A percentile compares a stretch with the other conserved stretches of the same genome.
Evolutionary conservation across 371 early-diverging fungal genomes (phyloP).

Genomic region (Fennellomyces sp.): DNA sequence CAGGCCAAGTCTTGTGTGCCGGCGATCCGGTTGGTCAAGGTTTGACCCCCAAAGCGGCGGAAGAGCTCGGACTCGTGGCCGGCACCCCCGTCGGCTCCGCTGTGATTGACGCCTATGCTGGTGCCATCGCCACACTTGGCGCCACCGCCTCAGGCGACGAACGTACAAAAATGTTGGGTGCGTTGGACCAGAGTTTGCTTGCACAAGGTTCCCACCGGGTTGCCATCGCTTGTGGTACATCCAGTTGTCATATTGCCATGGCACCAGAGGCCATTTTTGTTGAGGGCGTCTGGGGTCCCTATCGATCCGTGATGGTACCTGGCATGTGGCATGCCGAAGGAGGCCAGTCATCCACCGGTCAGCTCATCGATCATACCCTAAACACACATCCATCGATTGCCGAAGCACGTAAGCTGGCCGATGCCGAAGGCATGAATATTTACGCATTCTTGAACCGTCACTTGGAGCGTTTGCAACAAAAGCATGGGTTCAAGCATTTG

Average conservation of each 20-base stretch:
- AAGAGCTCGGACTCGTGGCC: slow-evolving; percentile 54
- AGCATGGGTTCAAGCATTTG: slow-evolving; percentile 26
- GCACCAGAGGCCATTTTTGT: slow-evolving; percentile 60
- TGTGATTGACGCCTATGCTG: slow-evolving; percentile 81
- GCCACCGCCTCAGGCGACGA: slow-evolving; percentile 34
- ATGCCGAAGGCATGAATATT: slow-evolving; percentile 29
- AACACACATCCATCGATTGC: slow-evolving; percentile 59
- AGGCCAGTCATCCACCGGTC: slow-evolving; percentile 77
- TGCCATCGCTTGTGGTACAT: slow-evolving; percentile 75
- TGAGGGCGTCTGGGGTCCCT: slow-evolving; percentile 66
- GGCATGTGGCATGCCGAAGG: slow-evolving; percentile 71
- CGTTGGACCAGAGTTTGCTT: slow-evolving; percentile 13
- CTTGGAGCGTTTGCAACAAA: slow-evolving; percentile 31
- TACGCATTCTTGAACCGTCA: slow-evolving; percentile 55
- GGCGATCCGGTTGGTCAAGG: slow-evolving; percentile 63
- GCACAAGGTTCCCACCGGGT: slow-evolving; percentile 54
- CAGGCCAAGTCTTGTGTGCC: slow-evolving; percentile 44
- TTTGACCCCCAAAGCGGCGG: slow-evolving; percentile 52
- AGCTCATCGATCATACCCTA: slow-evolving; percentile 65
- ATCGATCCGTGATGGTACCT: slow-evolving; percentile 65
- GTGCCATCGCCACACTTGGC: slow-evolving; percentile 63
- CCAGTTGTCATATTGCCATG: slow-evolving; percentile 74
- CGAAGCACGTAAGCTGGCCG: slow-evolving; percentile 29
- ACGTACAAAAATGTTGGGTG: slow-evolving; percentile 12
- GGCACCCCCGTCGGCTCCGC: slow-evolving; percentile 69